Evolutionary conservation across 1,284 basidiomycete genomes (phyloP).

Genomic region (Cutaneotrichosporon sp.): DNA sequence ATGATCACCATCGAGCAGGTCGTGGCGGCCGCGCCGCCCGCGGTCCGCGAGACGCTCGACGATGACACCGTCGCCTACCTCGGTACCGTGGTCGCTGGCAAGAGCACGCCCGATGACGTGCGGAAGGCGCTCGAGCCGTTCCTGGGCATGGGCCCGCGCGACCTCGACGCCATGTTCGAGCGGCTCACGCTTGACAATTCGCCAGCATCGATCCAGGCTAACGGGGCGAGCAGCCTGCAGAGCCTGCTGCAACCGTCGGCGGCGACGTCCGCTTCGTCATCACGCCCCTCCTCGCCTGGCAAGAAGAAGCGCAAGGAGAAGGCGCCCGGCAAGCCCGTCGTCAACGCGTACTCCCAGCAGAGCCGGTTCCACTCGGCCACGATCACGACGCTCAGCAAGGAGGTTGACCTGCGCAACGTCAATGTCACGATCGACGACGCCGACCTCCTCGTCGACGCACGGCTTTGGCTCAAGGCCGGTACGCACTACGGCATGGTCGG

Average conservation of each 20-base stretch:
- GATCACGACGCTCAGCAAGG: conserved; percentile 51
- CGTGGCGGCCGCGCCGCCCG: conserved; percentile 15
- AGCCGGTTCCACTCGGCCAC: conserved; percentile 59
- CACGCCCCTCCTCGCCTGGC: not conserved
- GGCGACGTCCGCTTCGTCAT: not conserved
- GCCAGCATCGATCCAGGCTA: not conserved
- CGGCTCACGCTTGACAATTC: not conserved
- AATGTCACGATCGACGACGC: conserved; percentile 57
- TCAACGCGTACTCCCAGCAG: conserved; percentile 43
- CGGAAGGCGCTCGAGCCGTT: conserved; percentile 19
- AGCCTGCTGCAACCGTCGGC: not conserved
- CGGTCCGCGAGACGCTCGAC: conserved; percentile 22
- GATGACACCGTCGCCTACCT: conserved; percentile 19
- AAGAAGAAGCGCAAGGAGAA: conserved; percentile 10
- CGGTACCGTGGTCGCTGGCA: conserved; percentile 12
- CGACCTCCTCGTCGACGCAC: conserved; percentile 60
- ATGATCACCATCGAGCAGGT: conserved; percentile 22
- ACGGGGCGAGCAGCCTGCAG: not conserved
- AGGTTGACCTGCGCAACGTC: conserved; percentile 60
- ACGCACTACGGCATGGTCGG: conserved; percentile 61
- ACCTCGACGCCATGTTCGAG: conserved; percentile 20
- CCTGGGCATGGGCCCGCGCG: conserved; percentile 16
- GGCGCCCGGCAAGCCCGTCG: not conserved
- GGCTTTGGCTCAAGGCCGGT: conserved; percentile 60
- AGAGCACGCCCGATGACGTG: conserved; percentile 7